Conservation (phyloP, 2,329 filamentous ascomycete genomes). For the Xylaria sp. region DNA sequence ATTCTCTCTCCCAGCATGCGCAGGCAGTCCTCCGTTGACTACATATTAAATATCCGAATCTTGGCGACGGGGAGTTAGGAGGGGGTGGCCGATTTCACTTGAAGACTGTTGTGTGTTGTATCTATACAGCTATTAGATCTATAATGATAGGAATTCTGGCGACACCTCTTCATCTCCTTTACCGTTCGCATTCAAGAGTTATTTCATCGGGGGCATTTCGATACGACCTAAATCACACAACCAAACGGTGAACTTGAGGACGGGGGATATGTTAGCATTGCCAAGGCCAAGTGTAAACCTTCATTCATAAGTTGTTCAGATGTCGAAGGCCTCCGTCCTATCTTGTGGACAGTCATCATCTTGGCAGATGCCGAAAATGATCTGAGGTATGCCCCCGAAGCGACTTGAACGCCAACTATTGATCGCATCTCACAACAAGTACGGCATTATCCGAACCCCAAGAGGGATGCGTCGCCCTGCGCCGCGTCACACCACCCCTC, state of each 20-base stretch:
- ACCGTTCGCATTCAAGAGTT: neutral
- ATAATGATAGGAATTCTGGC: neutral
- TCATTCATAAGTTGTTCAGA: neutral
- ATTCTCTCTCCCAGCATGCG: conserved; percentile 59
- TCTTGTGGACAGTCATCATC: neutral
- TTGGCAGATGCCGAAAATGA: neutral
- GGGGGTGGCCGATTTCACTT: neutral
- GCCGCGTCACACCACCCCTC: conserved; percentile 4
- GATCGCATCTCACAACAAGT: neutral
- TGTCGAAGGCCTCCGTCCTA: neutral
- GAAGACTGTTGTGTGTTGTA: conserved; percentile 2
- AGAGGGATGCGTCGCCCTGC: neutral
- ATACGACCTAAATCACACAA: neutral
- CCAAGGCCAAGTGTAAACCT: neutral
- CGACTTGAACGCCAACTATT: conserved; percentile 7
- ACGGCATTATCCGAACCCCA: neutral
- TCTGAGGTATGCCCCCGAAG: neutral
- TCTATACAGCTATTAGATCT: neutral
- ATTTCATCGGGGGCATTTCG: neutral
- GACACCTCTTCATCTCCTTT: neutral
- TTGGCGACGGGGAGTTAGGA: too few species aligned
- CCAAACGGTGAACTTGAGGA: neutral
- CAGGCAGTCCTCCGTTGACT: conserved; percentile 34
- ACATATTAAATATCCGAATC: conserved; percentile 25
- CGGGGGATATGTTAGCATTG: neutral